Evolutionary conservation across 2,329 filamentous ascomycete species (phyloP).

Genomic region (Penicillium concentricum): DNA sequence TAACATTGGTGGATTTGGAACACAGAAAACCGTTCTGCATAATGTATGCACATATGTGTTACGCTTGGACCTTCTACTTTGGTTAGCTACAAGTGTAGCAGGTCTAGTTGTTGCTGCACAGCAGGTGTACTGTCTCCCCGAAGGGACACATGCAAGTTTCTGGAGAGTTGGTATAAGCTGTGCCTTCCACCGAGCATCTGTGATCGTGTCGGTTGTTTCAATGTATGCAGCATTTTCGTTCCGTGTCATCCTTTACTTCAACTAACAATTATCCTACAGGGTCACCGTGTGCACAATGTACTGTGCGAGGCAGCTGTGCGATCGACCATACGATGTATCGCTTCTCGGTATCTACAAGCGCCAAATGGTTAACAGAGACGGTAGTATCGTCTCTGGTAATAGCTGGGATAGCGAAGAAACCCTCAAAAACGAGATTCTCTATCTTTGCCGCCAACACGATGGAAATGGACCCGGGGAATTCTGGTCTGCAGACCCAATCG

Average conservation of each 20-base stretch:
- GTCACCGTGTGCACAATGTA: constrained; percentile 38
- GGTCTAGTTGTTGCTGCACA: constrained; percentile 39
- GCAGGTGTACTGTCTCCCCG: constrained; percentile 34
- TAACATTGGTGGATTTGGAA: constrained; percentile 29
- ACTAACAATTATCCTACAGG: constrained; percentile 19
- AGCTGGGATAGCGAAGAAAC: constrained; percentile 39
- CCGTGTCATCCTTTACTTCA: neutral
- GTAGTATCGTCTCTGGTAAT: constrained; percentile 33
- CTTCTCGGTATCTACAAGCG: constrained; percentile 37
- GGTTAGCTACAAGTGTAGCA: constrained; percentile 39
- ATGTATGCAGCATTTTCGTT: constrained; percentile 29
- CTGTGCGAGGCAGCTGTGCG: constrained; percentile 38
- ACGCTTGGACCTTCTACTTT: constrained; percentile 36
- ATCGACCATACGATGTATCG: constrained; percentile 40
- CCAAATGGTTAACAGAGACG: constrained; percentile 21
- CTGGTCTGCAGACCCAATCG: constrained; percentile 23
- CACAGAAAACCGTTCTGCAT: constrained; percentile 33
- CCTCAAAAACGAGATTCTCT: constrained; percentile 39
- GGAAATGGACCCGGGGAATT: constrained; percentile 28
- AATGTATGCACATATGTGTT: constrained; percentile 37
- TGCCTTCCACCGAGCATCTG: constrained; percentile 34
- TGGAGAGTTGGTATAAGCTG: constrained; percentile 41
- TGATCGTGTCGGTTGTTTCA: constrained; percentile 35
- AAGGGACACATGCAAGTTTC: constrained; percentile 24
- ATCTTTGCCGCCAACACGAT: constrained; percentile 37